Percentiles rank a stretch among this genome's conserved stretches.
Evolutionary conservation across 106 monocot species (phyloP).

Genomic region (Alisma plantagoaquatica): DNA sequence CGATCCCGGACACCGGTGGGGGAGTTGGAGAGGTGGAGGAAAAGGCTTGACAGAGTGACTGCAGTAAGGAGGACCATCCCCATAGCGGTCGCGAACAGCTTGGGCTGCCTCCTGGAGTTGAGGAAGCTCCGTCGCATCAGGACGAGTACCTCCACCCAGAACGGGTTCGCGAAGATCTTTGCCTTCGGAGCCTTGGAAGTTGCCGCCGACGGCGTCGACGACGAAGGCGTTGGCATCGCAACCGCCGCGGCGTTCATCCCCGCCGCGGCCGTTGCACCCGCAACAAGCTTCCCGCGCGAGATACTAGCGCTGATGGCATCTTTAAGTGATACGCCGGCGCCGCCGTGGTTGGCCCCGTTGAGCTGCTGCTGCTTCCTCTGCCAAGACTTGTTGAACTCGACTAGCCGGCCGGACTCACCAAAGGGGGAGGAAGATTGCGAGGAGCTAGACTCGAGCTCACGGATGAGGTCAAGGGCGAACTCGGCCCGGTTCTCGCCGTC

Average conservation of each 20-base stretch:
- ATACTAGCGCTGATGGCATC: conserved; percentile 77
- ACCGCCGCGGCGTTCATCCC: neutral
- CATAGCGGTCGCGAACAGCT: conserved; percentile 30
- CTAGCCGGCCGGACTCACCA: conserved; percentile 30
- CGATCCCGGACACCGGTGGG: conserved; percentile 65
- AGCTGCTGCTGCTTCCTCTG: conserved; percentile 8
- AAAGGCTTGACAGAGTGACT: conserved; percentile 73
- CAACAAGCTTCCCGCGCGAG: conserved; percentile 72
- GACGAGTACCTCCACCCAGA: conserved; percentile 28
- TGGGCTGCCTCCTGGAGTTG: conserved; percentile 47
- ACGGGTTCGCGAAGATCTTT: conserved; percentile 58
- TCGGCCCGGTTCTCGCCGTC: conserved; percentile 35
- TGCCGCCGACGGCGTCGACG: too few relatives aligned
- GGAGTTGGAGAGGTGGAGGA: conserved; percentile 58
- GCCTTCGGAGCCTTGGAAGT: neutral
- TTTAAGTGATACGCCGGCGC: conserved; percentile 22
- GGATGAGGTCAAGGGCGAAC: conserved; percentile 29
- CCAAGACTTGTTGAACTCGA: conserved; percentile 44
- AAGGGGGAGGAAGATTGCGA: conserved; percentile 10
- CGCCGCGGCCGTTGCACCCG: conserved; percentile 33
- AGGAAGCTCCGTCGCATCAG: conserved; percentile 27
- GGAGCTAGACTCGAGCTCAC: conserved; percentile 46
- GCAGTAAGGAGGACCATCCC: conserved; percentile 73
- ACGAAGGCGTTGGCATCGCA: too few relatives aligned
- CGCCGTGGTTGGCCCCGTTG: neutral